Evolutionary conservation across 2,329 filamentous ascomycete species (phyloP), one percentile per base, ranked within the genome.

Genomic region (Pseudogymnoascus sp.): DNA sequence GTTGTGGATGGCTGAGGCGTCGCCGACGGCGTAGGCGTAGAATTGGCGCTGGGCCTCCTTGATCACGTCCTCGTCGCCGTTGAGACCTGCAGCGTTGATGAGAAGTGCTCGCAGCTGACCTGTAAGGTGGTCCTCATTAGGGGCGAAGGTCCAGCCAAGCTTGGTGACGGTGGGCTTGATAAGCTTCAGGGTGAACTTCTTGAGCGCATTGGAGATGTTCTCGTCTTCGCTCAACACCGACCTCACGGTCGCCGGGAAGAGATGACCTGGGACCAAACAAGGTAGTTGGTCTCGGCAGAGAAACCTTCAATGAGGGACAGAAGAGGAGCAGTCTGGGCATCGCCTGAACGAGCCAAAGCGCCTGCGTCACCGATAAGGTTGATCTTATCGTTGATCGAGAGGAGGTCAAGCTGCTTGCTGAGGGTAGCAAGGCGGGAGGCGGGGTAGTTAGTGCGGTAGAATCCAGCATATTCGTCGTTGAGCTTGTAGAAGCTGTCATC

Each of bases 371-470:
- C 92, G 64, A 97, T 85, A 61, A 97, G 85, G 41, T 91, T 91
- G 69, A 97, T 96, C 79, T 95, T 96, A 78, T 99, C 95, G 73
- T 93, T 86, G 5, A 89, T 87, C 66, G 83, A 90, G 23, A 99
- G 82, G 68, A 87, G 86, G 68, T 90, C 82, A 14, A 92, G 87
- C 69, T 90, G 87, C 61, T 86, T 83, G 63, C 90, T 89, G 23
- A 99, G 86, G 77, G 91, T 91, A 40, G 84, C 84, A 41, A 99
- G 83, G 58, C 93, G 87, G 66, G 85, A 81, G n/a, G 91, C 87
- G 4, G 95, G 91, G 72, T 97, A 96, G 76, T 96, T 96, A 59
- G 93, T 95, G 65, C 93, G 86, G 78, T 96, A 97, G 76, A 90
- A 97, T 25, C 92, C 93, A 60, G 88, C 92, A 63, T 93, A 89